Conservation (phyloP, 108 stramenopile species). For the Conticribra guillardii region DNA sequence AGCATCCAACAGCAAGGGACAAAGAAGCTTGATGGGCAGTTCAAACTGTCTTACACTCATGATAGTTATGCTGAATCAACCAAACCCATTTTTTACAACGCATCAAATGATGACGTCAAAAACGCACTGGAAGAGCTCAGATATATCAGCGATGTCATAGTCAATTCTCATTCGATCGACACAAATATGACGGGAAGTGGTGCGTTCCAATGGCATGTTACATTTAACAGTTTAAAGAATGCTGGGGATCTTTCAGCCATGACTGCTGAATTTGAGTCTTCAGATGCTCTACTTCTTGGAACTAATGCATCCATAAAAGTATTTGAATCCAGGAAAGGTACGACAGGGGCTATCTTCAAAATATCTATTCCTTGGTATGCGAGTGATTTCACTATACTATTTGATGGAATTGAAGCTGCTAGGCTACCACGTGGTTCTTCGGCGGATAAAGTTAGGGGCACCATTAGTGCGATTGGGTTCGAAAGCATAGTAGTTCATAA, state of each 20-base stretch:
- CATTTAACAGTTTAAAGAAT: conserved; percentile 49
- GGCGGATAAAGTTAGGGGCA: neutral
- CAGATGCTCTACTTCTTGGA: conserved; percentile 22
- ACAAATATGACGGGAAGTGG: conserved; percentile 24
- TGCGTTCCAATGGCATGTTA: conserved; percentile 49
- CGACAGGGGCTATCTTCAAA: conserved; percentile 21
- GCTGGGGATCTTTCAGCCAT: conserved; percentile 50
- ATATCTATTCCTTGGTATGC: conserved; percentile 10
- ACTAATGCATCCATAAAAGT: conserved; percentile 40
- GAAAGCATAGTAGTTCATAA: neutral
- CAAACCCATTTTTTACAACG: conserved; percentile 32
- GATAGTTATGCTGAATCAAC: conserved; percentile 22
- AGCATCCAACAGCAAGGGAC: conserved; percentile 18
- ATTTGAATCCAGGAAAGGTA: conserved; percentile 36
- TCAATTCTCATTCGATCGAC: conserved; percentile 37
- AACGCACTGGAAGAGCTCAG: conserved; percentile 24
- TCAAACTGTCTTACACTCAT: conserved; percentile 21
- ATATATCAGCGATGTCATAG: conserved; percentile 22
- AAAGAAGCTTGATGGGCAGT: conserved; percentile 16
- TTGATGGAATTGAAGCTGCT: conserved; percentile 21
- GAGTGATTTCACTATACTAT: conserved; percentile 10
- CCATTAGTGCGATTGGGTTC: neutral
- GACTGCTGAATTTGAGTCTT: conserved; percentile 22
- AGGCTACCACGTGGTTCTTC: conserved; percentile 2
- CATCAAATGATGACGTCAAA: conserved; percentile 43